A percentile compares a stretch with the other conserved stretches of the same genome.
Evolutionary conservation across 176 grass and related monocot species (phyloP).

Genomic region (Oryza australiensis): DNA sequence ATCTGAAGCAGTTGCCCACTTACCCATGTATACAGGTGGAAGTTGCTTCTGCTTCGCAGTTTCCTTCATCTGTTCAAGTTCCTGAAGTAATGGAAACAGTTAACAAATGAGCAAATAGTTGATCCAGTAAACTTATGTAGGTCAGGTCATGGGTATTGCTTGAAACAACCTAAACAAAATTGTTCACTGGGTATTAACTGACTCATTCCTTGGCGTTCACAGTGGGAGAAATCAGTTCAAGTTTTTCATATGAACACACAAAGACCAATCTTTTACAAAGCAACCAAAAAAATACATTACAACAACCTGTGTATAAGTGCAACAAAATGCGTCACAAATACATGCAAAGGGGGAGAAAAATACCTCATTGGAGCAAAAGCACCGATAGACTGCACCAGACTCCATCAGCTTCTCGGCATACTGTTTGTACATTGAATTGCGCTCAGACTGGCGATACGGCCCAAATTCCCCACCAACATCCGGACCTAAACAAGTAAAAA

Average conservation of each 20-base stretch:
- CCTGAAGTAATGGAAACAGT: constrained; percentile 42
- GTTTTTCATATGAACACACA: not conserved
- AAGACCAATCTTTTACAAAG: not conserved
- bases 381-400: constrained; percentile 78
- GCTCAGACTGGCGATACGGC: constrained; percentile 89
- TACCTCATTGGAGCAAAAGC: constrained; percentile 94
- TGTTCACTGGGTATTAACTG: not conserved
- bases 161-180: not conserved
- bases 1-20: constrained; percentile 85
- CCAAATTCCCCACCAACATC: constrained; percentile 81
- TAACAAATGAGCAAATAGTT: not conserved
- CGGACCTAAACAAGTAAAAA: constrained; percentile 49
- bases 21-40: constrained; percentile 91
- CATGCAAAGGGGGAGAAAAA: not conserved
- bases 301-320: not conserved
- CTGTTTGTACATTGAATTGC: constrained; percentile 87
- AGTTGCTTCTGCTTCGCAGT: constrained; percentile 77
- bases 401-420: constrained; percentile 77
- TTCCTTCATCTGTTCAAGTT: constrained; percentile 99
- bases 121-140: not conserved
- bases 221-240: not conserved
- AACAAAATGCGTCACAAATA: not conserved
- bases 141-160: too few species aligned
- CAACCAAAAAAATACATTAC: not conserved
- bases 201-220: not conserved